Evolutionary conservation across 2,329 filamentous ascomycete species (phyloP), one percentile per base, ranked within the genome.

Genomic region (Pochonia chlamydosporia): DNA sequence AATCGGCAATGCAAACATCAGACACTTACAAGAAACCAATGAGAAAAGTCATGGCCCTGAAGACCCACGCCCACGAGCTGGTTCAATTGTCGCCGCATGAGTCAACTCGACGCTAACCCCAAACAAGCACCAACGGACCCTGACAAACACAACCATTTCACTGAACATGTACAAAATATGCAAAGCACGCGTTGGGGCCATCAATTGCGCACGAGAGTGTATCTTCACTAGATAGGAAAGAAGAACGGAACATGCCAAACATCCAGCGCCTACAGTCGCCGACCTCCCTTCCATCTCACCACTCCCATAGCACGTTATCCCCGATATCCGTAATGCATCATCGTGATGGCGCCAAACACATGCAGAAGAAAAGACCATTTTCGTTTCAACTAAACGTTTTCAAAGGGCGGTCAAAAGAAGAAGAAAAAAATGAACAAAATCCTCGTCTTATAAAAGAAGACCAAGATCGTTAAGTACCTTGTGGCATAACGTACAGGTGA

Each of bases 401-500:
- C 28, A 41, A 40, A 31, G 26, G 10, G 11, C 2, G 40, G 30
- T 28, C 23, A 25, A 13, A 35, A 20, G 31, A 44, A 45, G 25
- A 36, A 20, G 42, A 44, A 43, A 25, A 25, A 50, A 47, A 47
- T 43, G 31, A 51, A 46, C 25, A 42, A 47, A 39, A 35, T 39
- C 41, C 40, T 44, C 20, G 42, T 43, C 30, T 52, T 44, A 28
- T 51, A 47, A 52, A 37, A n/a, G 48, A 54, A 58, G 57, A 57
- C 44, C 31, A 62, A 59, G 54, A 61, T 65, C 57, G 60, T 60
- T 53, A 59, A 56, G 55, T 63, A 61, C 56, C 61, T 49, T 54
- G 49, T 57, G 52, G 54, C 59, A 58, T 60, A 65, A 63, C 56
- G 56, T 67, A 65, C 63, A 66, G 54, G 50, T 54, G 54, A 64